Evolutionary conservation across 2,329 filamentous ascomycete genomes (phyloP).

Genomic region (Verticillium albo-atrum): DNA sequence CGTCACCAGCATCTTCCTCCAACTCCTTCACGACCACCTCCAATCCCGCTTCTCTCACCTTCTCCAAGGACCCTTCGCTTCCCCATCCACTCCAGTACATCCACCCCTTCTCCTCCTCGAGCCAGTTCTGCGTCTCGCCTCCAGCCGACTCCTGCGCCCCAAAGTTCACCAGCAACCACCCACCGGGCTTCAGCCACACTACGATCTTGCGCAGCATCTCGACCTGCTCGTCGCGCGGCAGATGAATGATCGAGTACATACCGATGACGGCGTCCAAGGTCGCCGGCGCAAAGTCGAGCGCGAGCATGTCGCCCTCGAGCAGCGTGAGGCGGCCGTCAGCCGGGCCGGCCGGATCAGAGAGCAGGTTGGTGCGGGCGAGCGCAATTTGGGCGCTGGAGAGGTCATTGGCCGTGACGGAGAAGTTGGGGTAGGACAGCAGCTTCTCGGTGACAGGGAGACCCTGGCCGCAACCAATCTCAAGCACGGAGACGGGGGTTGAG

Average conservation of each 20-base stretch:
- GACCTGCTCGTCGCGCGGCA: constrained; percentile 45
- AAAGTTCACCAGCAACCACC: constrained; percentile 45
- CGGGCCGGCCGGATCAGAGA: constrained; percentile 3
- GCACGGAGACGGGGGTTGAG: constrained; percentile 15
- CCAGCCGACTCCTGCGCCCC: constrained; percentile 20
- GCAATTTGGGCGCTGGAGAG: constrained; percentile 33
- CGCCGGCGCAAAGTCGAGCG: constrained; percentile 21
- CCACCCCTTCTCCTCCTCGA: constrained; percentile 32
- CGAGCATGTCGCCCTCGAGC: constrained; percentile 32
- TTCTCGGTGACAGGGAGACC: constrained; percentile 29
- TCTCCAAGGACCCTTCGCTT: constrained; percentile 22
- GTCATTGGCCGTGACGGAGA: constrained; percentile 33
- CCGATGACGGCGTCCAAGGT: constrained; percentile 44
- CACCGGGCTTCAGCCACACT: constrained; percentile 47
- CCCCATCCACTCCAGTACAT: constrained; percentile 40
- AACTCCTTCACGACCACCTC: constrained; percentile 26
- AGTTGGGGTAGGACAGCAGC: constrained; percentile 21
- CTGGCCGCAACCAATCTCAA: constrained; percentile 38
- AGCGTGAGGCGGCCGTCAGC: constrained; percentile 17
- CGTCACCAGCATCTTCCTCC: constrained; percentile 23
- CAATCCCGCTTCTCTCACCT: constrained; percentile 24
- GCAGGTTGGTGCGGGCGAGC: constrained; percentile 15
- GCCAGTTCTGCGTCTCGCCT: constrained; percentile 28
- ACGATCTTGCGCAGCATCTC: constrained; percentile 37
- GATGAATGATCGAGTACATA: constrained; percentile 52